Evolutionary conservation across 495 filamentous ascomycete species (phyloP).

Genomic region (Penicillium taxi): DNA sequence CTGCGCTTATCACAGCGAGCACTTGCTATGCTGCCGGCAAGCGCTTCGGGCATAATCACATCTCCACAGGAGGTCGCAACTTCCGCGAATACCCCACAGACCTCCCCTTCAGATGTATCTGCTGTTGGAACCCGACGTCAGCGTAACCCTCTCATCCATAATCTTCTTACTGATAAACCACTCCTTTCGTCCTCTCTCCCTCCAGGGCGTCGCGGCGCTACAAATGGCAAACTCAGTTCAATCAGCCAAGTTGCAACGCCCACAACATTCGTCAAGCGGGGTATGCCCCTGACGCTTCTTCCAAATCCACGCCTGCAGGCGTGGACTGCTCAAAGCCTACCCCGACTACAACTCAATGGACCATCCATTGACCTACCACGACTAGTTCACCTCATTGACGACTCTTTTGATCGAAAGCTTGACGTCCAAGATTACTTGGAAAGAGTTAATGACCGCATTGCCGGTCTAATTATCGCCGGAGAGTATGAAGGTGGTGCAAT

Average conservation of each 20-base stretch:
- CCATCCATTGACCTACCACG: conserved; percentile 74
- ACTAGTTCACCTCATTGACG: conserved; percentile 81
- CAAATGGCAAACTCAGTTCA: conserved; percentile 14
- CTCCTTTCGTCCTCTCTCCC: conserved; percentile 86
- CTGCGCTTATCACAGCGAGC: conserved; percentile 58
- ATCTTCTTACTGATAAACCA: conserved; percentile 91
- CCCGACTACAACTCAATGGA: conserved; percentile 59
- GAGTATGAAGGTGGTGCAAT: conserved; percentile 96
- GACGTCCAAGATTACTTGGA: conserved; percentile 74
- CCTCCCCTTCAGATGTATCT: conserved; percentile 38
- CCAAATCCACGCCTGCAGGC: conserved; percentile 54
- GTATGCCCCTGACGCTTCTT: conserved; percentile 79
- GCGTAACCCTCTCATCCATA: conserved; percentile 92
- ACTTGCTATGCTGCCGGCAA: conserved; percentile 71
- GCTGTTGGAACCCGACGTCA: conserved; percentile 66
- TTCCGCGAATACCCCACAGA: conserved; percentile 39
- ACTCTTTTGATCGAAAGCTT: conserved; percentile 82
- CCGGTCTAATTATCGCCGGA: conserved; percentile 88
- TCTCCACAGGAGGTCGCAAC: conserved; percentile 76
- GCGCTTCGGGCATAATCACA: conserved; percentile 79
- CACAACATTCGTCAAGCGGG: conserved; percentile 79
- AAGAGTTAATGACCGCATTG: conserved; percentile 67
- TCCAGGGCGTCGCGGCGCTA: conserved; percentile 44
- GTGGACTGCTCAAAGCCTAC: conserved; percentile 58
- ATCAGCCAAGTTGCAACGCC: conserved; percentile 35